Percentiles rank a stretch among this genome's conserved stretches.
Evolutionary conservation across 1,139 yeast genomes (phyloP).

Genomic region (Maudiozyma humilis): DNA sequence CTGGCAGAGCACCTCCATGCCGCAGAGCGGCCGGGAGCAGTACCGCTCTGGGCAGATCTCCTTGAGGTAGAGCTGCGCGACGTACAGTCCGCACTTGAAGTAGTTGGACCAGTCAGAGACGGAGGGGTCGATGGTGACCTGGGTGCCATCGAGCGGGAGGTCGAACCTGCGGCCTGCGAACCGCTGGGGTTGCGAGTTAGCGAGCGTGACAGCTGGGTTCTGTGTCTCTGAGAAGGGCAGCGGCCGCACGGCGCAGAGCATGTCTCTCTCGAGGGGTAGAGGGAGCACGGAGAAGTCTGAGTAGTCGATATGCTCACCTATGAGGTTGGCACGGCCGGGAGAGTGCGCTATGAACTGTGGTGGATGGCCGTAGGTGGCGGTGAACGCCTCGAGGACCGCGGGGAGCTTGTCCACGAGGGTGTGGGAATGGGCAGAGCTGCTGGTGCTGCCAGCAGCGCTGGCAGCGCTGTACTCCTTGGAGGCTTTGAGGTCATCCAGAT

Average conservation of each 20-base stretch:
- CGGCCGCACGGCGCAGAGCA: conserved; percentile 45
- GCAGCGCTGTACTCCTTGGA: too few relatives aligned
- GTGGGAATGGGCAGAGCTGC: too few relatives aligned
- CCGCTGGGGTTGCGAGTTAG: conserved; percentile 39
- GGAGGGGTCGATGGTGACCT: conserved; percentile 43
- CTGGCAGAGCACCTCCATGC: conserved; percentile 47
- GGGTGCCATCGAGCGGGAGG: conserved; percentile 38
- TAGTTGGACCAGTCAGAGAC: conserved; percentile 57
- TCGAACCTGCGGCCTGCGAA: conserved; percentile 38
- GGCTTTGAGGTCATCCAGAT: too few relatives aligned
- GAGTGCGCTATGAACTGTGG: conserved; percentile 45
- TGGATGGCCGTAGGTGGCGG: conserved; percentile 9
- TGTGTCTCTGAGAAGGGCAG: conserved; percentile 21
- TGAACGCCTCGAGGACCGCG: conserved; percentile 7
- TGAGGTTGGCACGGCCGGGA: conserved; percentile 68
- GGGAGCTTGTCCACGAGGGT: conserved; percentile 3
- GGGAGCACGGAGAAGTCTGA: conserved; percentile 62
- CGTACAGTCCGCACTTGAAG: conserved; percentile 58
- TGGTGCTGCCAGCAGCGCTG: too few relatives aligned
- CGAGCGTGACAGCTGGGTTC: conserved; percentile 34
- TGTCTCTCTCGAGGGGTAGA: conserved; percentile 62
- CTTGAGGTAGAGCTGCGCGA: conserved; percentile 46
- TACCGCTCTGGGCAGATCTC: conserved; percentile 30
- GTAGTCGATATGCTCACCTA: conserved; percentile 72
- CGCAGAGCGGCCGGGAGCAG: conserved; percentile 27